These are phyloP conservation scores for Exophiala xenobiotica DNA, from an alignment of 2,329 filamentous ascomycete genomes.

Conservation along the genomic window DNA sequence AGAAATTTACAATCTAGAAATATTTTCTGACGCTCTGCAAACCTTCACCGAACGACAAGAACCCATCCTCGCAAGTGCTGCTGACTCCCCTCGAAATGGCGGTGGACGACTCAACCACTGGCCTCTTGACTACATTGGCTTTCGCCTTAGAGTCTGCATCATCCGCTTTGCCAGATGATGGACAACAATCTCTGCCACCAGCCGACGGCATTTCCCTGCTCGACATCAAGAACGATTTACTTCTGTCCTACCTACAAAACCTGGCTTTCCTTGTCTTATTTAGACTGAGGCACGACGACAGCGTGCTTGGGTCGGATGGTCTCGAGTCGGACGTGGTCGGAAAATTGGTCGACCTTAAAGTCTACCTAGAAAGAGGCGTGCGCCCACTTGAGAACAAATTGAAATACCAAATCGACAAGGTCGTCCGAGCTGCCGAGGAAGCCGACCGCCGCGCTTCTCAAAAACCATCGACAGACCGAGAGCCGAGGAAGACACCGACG, in stretches of 20 bases:
- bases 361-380: slow-evolving; percentile 91
- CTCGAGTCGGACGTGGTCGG: slow-evolving; percentile 69
- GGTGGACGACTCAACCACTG: slow-evolving; percentile 14
- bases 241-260: slow-evolving; percentile 93
- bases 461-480: slow-evolving; percentile 35
- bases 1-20: too few relatives aligned
- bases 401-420: slow-evolving; percentile 94
- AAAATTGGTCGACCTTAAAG: slow-evolving; percentile 85
- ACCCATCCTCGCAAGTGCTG: too few relatives aligned
- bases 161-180: slow-evolving; percentile 31
- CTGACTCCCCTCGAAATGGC: too few relatives aligned
- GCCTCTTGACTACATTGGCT: slow-evolving; percentile 23
- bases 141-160: slow-evolving; percentile 20
- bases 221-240: slow-evolving; percentile 94
- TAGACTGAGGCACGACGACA: slow-evolving; percentile 62
- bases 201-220: slow-evolving; percentile 85
- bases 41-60: too few relatives aligned
- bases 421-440: slow-evolving; percentile 82
- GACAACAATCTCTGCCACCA: slow-evolving; percentile 71
- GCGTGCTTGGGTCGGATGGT: slow-evolving; percentile 28
- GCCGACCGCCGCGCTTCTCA: slow-evolving; percentile 51
- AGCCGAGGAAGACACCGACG: slow-evolving; percentile 32
- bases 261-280: slow-evolving; percentile 83
- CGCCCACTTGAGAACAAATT: slow-evolving; percentile 84
- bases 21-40: too few relatives aligned